Evolutionary conservation across 1,284 basidiomycete genomes (phyloP), one percentile per base, ranked within the genome.

Genomic region (Leccinum subrobustum): DNA sequence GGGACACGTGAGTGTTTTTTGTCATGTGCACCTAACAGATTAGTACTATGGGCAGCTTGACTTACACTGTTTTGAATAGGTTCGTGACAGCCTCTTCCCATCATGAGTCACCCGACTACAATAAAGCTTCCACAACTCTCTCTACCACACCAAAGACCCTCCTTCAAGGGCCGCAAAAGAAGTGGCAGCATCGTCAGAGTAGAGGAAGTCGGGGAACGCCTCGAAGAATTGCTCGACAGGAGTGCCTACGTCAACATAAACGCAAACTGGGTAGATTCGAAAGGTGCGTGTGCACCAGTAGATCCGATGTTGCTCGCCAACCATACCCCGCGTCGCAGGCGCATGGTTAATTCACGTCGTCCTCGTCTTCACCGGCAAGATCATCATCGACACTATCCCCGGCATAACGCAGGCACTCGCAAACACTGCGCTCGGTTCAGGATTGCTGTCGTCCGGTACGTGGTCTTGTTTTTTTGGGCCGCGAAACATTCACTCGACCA

Each of bases 311-410:
- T 31, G 44, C 27, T 54, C 31, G n/a, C 8, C 20, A 44, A 55
- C 68, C 52, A 65, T 53, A 35, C 31, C 12, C 2, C 53, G 7
- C 50, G 47, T 35, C 42, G 9, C 67, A 96, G 95, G 95, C 64
- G 96, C 97, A 64, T 99, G 96, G 96, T 81, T 96, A 67, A 98
- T 99, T 65, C 96, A 99, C 75, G 87, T 96, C 57, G 89, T 99
- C 29, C 87, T 99, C 69, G 96, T 99, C 70, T 80, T 92, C 55
- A 77, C 87, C 39, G 95, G 93, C 61, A 99, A 98, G 79, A 85
- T 98, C 64, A 82, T 97, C 65, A 85, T 99, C 65, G 96, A 98
- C 78, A 92, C 92, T 27, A 83, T 99, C 52, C 96, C 96, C 0
- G 93, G 95, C 42, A 95, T 98, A 86, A 89, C 89, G 11, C 93